phyloP scores from a whole-genome alignment of 345 rosid species.

The Boechera stricta region DNA sequence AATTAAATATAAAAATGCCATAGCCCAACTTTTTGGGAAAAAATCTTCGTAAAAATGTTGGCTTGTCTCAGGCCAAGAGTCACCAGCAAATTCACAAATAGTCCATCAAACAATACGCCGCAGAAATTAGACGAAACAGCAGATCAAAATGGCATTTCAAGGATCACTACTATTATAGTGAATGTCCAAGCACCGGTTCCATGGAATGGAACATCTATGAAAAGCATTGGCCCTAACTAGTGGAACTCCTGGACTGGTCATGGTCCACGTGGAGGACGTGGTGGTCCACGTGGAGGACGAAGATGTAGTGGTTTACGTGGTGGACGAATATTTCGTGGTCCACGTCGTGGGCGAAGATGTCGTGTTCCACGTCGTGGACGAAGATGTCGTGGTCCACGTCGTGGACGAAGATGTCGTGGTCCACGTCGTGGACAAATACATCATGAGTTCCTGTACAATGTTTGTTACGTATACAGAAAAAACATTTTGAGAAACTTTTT shows the following conservation, averaged over 20 bases:
- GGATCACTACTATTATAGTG: conserved; percentile 81
- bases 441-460: conserved; percentile 32
- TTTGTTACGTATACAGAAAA: conserved; percentile 26
- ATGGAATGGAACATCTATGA: conserved; percentile 95
- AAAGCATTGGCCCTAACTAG: conserved; percentile 93
- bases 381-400: too few relatives aligned
- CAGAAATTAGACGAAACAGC: conserved; percentile 80
- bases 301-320: too few relatives aligned
- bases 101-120: conserved; percentile 80
- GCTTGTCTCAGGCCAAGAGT: conserved; percentile 87
- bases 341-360: too few relatives aligned
- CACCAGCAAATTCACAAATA: conserved; percentile 80
- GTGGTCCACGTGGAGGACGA: too few relatives aligned
- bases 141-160: conserved; percentile 89
- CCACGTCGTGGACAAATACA: too few relatives aligned
- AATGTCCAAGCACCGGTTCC: conserved; percentile 99
- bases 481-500: conserved; percentile 10
- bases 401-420: too few relatives aligned
- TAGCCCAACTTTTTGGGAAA: too few relatives aligned
- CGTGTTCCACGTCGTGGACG: too few relatives aligned
- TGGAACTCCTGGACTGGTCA: conserved; percentile 85
- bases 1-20: too few relatives aligned
- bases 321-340: too few relatives aligned
- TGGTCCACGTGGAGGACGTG: too few relatives aligned
- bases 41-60: not conserved